Conservation (phyloP, 768 basidiomycete species). For the Naematelia encephala region DNA sequence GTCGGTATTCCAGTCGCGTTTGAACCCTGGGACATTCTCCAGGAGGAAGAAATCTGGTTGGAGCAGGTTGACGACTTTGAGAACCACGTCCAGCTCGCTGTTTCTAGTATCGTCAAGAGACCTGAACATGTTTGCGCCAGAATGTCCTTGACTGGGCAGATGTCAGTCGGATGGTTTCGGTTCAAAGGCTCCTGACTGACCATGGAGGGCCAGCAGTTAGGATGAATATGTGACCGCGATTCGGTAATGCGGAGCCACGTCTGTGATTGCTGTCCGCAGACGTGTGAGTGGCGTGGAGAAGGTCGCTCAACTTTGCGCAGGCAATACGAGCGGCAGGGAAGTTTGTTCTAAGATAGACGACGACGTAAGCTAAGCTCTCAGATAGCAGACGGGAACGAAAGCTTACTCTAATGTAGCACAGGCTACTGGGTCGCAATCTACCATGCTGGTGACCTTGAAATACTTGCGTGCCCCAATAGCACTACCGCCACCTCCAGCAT, state of each 20-base stretch:
- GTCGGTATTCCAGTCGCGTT: constrained; percentile 5
- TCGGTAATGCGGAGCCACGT: constrained; percentile 5
- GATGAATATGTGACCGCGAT: constrained; percentile 11
- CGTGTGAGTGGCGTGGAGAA: constrained; percentile 3
- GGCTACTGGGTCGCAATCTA: constrained; percentile 15
- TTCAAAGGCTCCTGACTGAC: constrained; percentile 8
- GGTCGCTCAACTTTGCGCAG: background rate
- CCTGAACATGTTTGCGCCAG: constrained; percentile 19
- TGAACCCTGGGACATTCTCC: constrained; percentile 34
- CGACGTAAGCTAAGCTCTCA: background rate
- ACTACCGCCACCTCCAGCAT: constrained; percentile 32
- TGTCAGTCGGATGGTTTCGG: background rate
- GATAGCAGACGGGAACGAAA: background rate
- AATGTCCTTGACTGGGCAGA: constrained; percentile 31
- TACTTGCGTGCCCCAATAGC: constrained; percentile 13
- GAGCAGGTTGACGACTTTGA: constrained; percentile 19
- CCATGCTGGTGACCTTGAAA: constrained; percentile 14
- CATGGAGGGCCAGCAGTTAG: constrained; percentile 27
- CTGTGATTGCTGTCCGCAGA: background rate
- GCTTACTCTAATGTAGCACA: constrained; percentile 20
- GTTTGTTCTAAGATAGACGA: background rate
- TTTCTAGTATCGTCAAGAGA: constrained; percentile 17
- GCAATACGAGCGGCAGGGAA: background rate
- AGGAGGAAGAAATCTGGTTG: constrained; percentile 23
- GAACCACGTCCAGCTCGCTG: constrained; percentile 18